These are phyloP conservation scores for Oryza longistaminata DNA, from an alignment of 176 grass and related monocot species.

Conservation along the genomic window DNA sequence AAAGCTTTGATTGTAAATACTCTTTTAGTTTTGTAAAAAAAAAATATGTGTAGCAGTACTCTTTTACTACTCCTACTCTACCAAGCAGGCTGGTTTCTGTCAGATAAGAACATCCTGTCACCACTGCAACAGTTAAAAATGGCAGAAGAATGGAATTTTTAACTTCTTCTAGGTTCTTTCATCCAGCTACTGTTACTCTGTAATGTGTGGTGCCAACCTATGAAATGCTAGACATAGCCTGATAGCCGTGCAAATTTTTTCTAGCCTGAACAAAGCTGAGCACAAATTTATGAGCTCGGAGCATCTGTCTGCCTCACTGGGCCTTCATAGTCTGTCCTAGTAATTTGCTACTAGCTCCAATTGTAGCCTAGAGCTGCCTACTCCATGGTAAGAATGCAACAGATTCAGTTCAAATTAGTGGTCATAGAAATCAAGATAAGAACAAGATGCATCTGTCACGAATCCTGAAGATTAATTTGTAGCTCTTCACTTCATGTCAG, in stretches of 20 bases:
- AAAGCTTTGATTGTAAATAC: no score
- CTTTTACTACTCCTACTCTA: no score
- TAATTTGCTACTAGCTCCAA: slow-evolving; percentile 6
- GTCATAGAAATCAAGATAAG: neutral
- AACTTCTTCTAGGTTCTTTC: neutral
- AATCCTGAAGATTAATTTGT: neutral
- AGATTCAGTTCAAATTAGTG: slow-evolving; percentile 25
- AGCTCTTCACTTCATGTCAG: neutral
- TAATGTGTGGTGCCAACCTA: slow-evolving; percentile 14
- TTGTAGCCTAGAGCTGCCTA: neutral
- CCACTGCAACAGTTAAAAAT: neutral
- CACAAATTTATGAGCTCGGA: slow-evolving; percentile 30
- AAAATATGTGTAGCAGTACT: no score
- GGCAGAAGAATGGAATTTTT: slow-evolving; percentile 4
- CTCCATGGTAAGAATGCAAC: neutral
- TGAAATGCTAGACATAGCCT: slow-evolving; percentile 21
- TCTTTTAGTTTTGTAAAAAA: no score
- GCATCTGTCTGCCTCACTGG: slow-evolving; percentile 32
- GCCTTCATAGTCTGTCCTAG: slow-evolving; percentile 36
- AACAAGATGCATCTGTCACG: neutral
- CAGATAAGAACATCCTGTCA: slow-evolving; percentile 14
- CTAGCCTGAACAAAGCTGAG: slow-evolving; percentile 34
- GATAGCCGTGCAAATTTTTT: slow-evolving; percentile 9
- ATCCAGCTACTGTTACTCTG: neutral
- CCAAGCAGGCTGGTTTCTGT: slow-evolving; percentile 20